Percentiles rank a stretch among this genome's conserved stretches.
phyloP scores from a whole-genome alignment of 148 eudicot genomes.

The Cornus florida region DNA sequence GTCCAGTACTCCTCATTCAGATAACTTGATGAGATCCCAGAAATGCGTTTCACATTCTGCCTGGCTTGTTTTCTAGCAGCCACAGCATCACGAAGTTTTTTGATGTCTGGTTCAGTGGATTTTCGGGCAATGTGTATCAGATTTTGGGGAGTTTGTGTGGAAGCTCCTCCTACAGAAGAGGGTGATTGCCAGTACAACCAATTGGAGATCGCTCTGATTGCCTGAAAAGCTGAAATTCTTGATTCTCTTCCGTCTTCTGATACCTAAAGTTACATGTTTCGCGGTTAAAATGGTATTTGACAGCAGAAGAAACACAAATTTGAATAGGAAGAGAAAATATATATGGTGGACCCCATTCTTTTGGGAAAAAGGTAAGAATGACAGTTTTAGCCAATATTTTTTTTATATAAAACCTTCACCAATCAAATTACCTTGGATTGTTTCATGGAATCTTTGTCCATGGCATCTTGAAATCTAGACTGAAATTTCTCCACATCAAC shows the following conservation, averaged over 20 bases:
- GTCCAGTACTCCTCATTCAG: conserved; percentile 62
- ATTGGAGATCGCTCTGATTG: conserved; percentile 76
- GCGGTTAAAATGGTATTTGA: neutral
- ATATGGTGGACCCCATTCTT: neutral
- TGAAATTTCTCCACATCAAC: conserved; percentile 61
- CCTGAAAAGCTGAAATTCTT: conserved; percentile 63
- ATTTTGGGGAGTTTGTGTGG: conserved; percentile 8
- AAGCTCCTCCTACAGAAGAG: conserved; percentile 14
- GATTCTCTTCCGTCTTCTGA: conserved; percentile 43
- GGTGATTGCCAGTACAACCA: conserved; percentile 85
- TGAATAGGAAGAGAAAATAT: too few species aligned
- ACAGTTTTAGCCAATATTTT: neutral
- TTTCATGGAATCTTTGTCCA: conserved; percentile 35
- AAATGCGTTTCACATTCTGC: conserved; percentile 12
- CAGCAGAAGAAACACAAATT: neutral
- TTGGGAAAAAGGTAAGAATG: neutral
- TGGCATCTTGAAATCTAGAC: conserved; percentile 42
- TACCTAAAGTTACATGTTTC: conserved; percentile 34
- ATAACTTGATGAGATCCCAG: conserved; percentile 19
- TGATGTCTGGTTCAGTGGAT: conserved; percentile 37
- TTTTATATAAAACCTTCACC: neutral
- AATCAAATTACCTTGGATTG: conserved; percentile 40
- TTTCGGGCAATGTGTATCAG: conserved; percentile 17
- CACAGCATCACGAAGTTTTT: conserved; percentile 69
- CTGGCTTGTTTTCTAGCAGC: conserved; percentile 49